Evolutionary conservation across 352 stramenopile species (phyloP).

Genomic region (Phytophthora citricola): DNA sequence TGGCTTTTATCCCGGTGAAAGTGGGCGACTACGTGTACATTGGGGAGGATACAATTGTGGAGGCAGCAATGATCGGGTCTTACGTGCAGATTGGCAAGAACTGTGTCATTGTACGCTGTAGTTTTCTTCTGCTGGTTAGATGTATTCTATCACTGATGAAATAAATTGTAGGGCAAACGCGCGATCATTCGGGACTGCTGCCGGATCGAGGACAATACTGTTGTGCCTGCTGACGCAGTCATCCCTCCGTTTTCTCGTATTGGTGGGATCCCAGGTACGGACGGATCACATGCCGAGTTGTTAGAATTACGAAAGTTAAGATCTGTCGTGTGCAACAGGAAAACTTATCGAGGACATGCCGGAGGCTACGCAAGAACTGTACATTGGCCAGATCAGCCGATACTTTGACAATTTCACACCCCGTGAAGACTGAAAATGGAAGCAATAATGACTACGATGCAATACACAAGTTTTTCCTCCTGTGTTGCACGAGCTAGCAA

Average conservation of each 20-base stretch:
- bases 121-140: slow-evolving; percentile 18
- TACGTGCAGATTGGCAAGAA: slow-evolving; percentile 87
- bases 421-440: slow-evolving; percentile 30
- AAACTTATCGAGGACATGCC: slow-evolving; percentile 82
- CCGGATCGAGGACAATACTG: slow-evolving; percentile 81
- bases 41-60: slow-evolving; percentile 73
- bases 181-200: slow-evolving; percentile 88
- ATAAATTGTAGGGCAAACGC: slow-evolving; percentile 64
- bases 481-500: background rate
- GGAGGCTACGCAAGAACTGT: slow-evolving; percentile 82
- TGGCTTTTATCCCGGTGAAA: slow-evolving; percentile 88
- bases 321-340: slow-evolving; percentile 31
- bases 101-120: slow-evolving; percentile 74
- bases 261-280: slow-evolving; percentile 70
- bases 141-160: no score
- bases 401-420: slow-evolving; percentile 89
- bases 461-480: background rate
- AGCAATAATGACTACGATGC: background rate
- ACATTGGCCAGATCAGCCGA: slow-evolving; percentile 72
- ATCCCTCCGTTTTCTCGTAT: slow-evolving; percentile 83
- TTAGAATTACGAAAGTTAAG: background rate
- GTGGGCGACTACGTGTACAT: slow-evolving; percentile 87
- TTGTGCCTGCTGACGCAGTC: slow-evolving; percentile 78
- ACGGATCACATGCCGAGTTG: background rate
- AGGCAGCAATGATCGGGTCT: slow-evolving; percentile 86